Conservation (phyloP, 495 filamentous ascomycete species). For the Podospora comata region DNA sequence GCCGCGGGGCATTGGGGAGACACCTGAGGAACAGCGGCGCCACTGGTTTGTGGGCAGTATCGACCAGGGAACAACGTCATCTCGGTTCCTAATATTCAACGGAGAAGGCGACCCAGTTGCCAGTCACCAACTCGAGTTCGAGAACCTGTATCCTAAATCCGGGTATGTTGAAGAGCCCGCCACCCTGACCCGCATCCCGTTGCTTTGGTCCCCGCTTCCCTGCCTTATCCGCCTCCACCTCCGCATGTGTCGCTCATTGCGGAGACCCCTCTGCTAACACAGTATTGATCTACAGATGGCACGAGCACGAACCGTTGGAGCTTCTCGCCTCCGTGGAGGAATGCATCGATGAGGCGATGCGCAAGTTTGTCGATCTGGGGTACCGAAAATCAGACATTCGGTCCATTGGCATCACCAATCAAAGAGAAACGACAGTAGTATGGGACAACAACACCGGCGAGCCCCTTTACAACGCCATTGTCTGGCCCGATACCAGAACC, state of each 20-base stretch:
- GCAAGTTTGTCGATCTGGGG: conserved; percentile 67
- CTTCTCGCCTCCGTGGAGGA: conserved; percentile 73
- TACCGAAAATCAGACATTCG: conserved; percentile 70
- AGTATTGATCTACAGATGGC: conserved; percentile 62
- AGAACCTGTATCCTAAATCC: conserved; percentile 81
- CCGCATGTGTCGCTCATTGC: conserved; percentile 13
- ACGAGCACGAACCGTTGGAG: conserved; percentile 87
- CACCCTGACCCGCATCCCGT: too few species aligned
- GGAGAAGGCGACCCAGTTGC: conserved; percentile 73
- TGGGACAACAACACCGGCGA: conserved; percentile 89
- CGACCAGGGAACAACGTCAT: conserved; percentile 91
- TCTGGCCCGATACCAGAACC: conserved; percentile 91
- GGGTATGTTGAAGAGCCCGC: conserved; percentile 58
- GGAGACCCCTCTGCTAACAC: conserved; percentile 3
- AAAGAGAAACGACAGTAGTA: conserved; percentile 87
- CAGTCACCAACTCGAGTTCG: conserved; percentile 88
- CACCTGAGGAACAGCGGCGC: conserved; percentile 29
- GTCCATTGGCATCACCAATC: conserved; percentile 88
- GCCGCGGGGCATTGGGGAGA: conserved; percentile 29
- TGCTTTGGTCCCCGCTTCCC: background rate
- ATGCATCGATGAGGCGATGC: conserved; percentile 81
- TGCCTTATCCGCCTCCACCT: conserved; percentile 13
- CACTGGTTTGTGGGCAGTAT: conserved; percentile 59
- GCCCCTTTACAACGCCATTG: conserved; percentile 83
- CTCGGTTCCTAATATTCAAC: conserved; percentile 90